Evolutionary conservation across 495 filamentous ascomycete species (phyloP), one percentile per base, ranked within the genome.

Genomic region (Penicillium nucicola): DNA sequence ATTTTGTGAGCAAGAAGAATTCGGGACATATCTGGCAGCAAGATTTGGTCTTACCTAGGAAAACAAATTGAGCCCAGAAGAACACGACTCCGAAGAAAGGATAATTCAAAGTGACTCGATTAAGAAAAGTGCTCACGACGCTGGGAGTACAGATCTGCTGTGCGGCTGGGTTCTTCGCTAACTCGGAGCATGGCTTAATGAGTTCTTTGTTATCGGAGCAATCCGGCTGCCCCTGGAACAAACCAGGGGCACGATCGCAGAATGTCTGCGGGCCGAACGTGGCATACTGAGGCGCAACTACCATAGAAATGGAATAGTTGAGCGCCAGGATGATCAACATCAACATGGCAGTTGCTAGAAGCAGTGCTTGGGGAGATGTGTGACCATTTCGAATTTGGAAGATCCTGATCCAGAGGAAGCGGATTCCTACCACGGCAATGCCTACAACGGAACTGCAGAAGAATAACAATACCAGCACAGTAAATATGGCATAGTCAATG

Each of bases 41-140:
- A 39, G 49, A 36, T 13, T 37, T 5, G 18, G 23, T 40, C 68
- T 60, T 76, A 78, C 82, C 90, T 38, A 97, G 69, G 70, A 97
- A 97, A 11, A 77, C 84, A 59, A 96, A 96, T 62, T 97, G 95
- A 0, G 89, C 88, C 92, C 91, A 97, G 71, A 97, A 98, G 50
- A 87, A 80, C 11, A 97, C 75, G 30, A 82, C 86, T n/a, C 93
- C 93, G 68, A 98, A 96, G 61, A 96, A 88, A 13, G 95, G 92
- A 76, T 90, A 98, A 69, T 92, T 93, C 52, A 97, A 74, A n/a
- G 89, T 95, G 32, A 97, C 79, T 25, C 91, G 84, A 64, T 98
- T 96, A 45, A 97, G 73, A 71, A 98, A 96, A 0, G 89, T 96
- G 48, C 87, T 91, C 57, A 87, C 86, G 39, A 97, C 84, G 38